phyloP scores from a whole-genome alignment of 2,329 filamentous ascomycete genomes.

The Curvularia verruculosa region DNA sequence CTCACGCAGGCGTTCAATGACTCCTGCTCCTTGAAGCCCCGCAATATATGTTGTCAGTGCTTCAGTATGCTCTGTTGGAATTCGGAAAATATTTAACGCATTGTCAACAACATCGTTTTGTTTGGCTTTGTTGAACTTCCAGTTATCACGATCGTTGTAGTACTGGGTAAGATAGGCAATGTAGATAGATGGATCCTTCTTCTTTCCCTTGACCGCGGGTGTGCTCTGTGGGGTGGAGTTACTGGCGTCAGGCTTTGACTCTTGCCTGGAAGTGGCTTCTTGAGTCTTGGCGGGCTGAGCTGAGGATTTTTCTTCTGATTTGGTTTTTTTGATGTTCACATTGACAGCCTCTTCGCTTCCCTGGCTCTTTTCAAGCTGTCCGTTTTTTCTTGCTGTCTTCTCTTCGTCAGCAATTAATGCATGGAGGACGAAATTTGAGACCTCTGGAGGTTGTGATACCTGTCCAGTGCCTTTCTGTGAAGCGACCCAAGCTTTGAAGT shows the following conservation, averaged over 20 bases:
- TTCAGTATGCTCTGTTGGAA: conserved; percentile 72
- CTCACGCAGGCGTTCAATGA: conserved; percentile 69
- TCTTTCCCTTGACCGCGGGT: conserved; percentile 29
- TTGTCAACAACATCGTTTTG: conserved; percentile 86
- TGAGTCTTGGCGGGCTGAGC: conserved; percentile 5
- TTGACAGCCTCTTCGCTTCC: conserved; percentile 15
- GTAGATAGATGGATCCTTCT: conserved; percentile 65
- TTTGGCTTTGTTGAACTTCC: conserved; percentile 97
- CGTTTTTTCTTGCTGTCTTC: conserved; percentile 21
- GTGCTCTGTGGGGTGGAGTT: conserved; percentile 3
- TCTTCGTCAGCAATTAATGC: conserved; percentile 23
- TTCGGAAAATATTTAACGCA: conserved; percentile 71
- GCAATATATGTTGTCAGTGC: conserved; percentile 78
- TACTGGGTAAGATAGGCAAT: conserved; percentile 80
- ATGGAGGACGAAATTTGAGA: conserved; percentile 36
- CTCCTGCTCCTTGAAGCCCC: conserved; percentile 76
- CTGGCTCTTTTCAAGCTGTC: conserved; percentile 26
- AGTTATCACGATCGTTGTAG: conserved; percentile 70
- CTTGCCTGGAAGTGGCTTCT: neutral
- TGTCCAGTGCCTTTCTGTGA: conserved; percentile 39
- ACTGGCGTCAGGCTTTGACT: neutral
- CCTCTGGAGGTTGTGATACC: conserved; percentile 31
- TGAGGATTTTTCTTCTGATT: neutral
- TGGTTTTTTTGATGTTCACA: conserved; percentile 1
- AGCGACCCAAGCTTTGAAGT: conserved; percentile 59